These are phyloP conservation scores for Naganishia friedmannii DNA, from an alignment of 768 basidiomycete genomes.

Conservation along the genomic window DNA sequence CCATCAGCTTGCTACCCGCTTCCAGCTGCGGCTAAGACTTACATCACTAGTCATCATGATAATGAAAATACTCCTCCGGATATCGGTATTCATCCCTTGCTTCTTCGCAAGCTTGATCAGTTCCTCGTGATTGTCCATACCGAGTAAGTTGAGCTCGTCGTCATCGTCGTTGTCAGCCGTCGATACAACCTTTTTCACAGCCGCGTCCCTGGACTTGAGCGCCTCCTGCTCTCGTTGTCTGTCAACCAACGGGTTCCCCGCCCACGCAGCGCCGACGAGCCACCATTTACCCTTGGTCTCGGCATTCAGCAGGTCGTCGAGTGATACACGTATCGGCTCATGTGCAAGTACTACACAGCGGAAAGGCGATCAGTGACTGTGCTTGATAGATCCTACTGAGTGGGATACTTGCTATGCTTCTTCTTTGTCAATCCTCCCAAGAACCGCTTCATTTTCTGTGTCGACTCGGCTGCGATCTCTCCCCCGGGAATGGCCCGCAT, in stretches of 20 bases:
- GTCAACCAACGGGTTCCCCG: conserved; percentile 83
- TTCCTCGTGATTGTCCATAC: conserved; percentile 43
- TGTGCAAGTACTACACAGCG: conserved; percentile 67
- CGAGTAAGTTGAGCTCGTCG: conserved; percentile 32
- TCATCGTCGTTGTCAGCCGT: conserved; percentile 39
- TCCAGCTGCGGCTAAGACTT: conserved; percentile 42
- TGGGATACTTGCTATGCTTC: conserved; percentile 58
- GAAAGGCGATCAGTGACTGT: conserved; percentile 12
- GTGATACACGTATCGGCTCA: conserved; percentile 79
- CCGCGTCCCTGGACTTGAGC: conserved; percentile 36
- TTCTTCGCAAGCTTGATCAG: conserved; percentile 78
- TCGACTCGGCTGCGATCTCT: conserved; percentile 72
- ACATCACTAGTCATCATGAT: conserved; percentile 95
- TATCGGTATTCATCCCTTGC: conserved; percentile 99
- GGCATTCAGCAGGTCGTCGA: conserved; percentile 78
- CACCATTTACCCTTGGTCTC: conserved; percentile 95
- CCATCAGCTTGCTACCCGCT: conserved; percentile 6
- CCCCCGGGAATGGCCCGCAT: conserved; percentile 57
- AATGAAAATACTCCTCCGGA: conserved; percentile 83
- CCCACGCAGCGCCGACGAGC: conserved; percentile 95
- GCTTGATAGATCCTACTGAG: background rate
- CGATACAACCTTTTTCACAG: conserved; percentile 44
- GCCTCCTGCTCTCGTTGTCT: conserved; percentile 32
- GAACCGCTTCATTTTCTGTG: conserved; percentile 85
- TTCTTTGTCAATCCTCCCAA: conserved; percentile 71